Conservation (phyloP, 257 asterid genomes). For the Ballota nigra region DNA sequence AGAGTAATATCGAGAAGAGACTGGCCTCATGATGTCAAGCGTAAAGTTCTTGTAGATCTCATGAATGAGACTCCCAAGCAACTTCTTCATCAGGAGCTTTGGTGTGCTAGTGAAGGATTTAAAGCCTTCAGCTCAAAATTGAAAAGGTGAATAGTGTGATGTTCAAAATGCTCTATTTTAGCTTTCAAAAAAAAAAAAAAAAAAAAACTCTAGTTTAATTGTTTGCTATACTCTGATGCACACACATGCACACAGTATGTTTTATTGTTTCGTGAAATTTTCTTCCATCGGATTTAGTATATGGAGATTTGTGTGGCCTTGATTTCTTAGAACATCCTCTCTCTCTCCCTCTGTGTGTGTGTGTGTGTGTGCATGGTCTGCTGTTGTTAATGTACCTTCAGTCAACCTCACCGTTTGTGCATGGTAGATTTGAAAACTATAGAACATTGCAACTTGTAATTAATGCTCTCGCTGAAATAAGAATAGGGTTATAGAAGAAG, state of each 20-base stretch:
- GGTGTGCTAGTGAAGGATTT: constrained; percentile 99
- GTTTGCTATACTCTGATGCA: constrained; percentile 13
- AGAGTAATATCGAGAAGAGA: constrained; percentile 97
- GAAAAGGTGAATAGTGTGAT: constrained; percentile 58
- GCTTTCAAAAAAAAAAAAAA: too few species aligned
- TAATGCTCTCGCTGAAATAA: not conserved
- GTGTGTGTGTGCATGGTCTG: constrained; percentile 12
- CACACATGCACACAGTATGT: not conserved
- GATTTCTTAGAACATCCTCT: constrained; percentile 12
- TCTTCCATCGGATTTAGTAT: not conserved
- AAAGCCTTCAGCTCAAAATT: constrained; percentile 83
- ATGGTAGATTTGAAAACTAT: constrained; percentile 14
- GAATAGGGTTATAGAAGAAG: not conserved
- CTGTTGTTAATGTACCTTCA: not conserved
- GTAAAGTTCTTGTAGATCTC: constrained; percentile 87
- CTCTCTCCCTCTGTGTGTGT: not conserved
- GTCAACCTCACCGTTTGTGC: constrained; percentile 15
- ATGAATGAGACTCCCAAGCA: constrained; percentile 94
- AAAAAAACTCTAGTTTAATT: too few species aligned
- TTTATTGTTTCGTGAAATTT: constrained; percentile 6
- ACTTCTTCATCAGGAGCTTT: constrained; percentile 94
- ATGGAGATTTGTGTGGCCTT: constrained; percentile 16
- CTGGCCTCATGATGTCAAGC: constrained; percentile 98
- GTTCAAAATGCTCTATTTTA: constrained; percentile 15
- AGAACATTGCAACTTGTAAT: constrained; percentile 3